A percentile compares a stretch with the other conserved stretches of the same genome.
These are phyloP conservation scores for Paramecium octaurelia DNA, from an alignment of 73 alveolate species.

Conservation along the genomic window DNA sequence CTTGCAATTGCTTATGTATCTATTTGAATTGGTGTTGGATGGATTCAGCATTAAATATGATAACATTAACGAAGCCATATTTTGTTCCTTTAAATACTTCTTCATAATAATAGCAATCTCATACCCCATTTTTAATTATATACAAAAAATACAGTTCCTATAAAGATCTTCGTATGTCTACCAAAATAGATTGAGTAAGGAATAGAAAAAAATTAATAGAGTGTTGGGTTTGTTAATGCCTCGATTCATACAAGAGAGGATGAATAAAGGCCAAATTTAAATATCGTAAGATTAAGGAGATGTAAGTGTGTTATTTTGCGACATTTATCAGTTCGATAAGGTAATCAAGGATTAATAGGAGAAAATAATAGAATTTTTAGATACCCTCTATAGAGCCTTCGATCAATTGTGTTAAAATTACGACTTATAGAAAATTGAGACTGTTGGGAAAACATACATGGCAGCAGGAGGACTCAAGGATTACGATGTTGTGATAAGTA, in stretches of 20 bases:
- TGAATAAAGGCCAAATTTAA: constrained; percentile 44
- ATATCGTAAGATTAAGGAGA: constrained; percentile 74
- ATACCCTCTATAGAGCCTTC: constrained; percentile 69
- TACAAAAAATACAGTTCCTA: background rate
- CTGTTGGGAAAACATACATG: constrained; percentile 89
- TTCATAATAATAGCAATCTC: background rate
- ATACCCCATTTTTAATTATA: background rate
- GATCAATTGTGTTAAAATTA: constrained; percentile 77
- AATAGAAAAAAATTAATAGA: background rate
- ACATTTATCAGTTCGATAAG: constrained; percentile 78
- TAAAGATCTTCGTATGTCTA: constrained; percentile 13
- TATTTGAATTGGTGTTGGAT: background rate
- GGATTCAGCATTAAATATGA: background rate
- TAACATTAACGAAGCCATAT: background rate
- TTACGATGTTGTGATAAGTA: constrained; percentile 26
- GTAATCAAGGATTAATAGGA: constrained; percentile 57
- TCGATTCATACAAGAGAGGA: background rate
- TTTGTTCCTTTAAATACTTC: background rate
- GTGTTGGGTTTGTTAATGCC: constrained; percentile 28
- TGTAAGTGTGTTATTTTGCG: constrained; percentile 79
- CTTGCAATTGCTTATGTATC: background rate
- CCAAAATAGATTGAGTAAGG: background rate
- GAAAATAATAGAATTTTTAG: constrained; percentile 50
- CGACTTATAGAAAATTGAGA: constrained; percentile 82
- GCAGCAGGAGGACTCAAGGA: constrained; percentile 79